phyloP scores from a whole-genome alignment of 192 early-diverging fungal species.

The Podila minutissima region DNA sequence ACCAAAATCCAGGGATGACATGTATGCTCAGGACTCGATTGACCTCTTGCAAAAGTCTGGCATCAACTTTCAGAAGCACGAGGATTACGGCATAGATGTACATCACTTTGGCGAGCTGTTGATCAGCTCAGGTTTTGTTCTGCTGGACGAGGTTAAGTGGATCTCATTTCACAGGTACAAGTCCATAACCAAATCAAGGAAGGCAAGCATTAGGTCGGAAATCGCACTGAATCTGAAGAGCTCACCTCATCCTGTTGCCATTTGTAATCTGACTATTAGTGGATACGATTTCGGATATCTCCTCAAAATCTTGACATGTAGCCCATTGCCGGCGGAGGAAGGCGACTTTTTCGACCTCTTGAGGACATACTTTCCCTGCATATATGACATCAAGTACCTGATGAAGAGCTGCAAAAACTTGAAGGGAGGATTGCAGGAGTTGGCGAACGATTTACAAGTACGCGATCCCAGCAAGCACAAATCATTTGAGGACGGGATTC shows the following conservation, averaged over 20 bases:
- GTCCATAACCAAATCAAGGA: too few relatives aligned
- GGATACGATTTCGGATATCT: conserved; percentile 99
- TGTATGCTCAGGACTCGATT: conserved; percentile 99
- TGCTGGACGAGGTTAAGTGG: conserved; percentile 96
- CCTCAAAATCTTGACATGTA: conserved; percentile 94
- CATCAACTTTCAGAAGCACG: conserved; percentile 97
- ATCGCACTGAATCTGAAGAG: not conserved
- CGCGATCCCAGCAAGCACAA: not conserved
- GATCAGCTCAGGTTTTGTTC: conserved; percentile 96
- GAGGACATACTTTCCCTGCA: conserved; percentile 95
- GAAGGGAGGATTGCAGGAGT: conserved; percentile 97
- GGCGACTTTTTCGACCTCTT: conserved; percentile 93
- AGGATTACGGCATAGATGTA: conserved; percentile 95
- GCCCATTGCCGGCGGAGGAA: conserved; percentile 92
- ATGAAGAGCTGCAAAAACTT: conserved; percentile 97
- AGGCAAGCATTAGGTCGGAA: not conserved
- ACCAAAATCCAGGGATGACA: conserved; percentile 75
- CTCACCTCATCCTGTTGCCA: not conserved
- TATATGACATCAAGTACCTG: conserved; percentile 99
- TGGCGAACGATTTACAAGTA: conserved; percentile 96
- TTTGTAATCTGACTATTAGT: conserved; percentile 52
- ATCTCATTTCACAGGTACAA: conserved; percentile 96
- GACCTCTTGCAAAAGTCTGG: conserved; percentile 97
- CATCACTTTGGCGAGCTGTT: conserved; percentile 97
- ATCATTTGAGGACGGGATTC: too few relatives aligned